Evolutionary conservation across 225 moss, liverwort and hornwort genomes (phyloP).

Genomic region (Lunularia cruciata): DNA sequence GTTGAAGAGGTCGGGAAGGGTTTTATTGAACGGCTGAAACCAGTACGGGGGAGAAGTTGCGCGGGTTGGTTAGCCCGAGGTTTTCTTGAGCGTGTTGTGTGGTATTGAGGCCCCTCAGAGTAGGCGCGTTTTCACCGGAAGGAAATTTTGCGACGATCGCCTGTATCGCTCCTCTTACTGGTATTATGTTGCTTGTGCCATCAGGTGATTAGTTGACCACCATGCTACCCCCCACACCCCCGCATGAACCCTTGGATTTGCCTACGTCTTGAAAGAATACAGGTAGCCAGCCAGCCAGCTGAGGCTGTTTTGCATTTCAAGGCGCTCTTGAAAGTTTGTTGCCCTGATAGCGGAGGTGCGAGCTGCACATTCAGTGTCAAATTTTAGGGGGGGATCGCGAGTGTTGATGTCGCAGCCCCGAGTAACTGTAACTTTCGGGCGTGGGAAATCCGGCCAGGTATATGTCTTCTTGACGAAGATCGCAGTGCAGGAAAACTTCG

Average conservation of each 20-base stretch:
- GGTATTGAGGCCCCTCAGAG: neutral
- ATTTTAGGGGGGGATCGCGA: slow-evolving; percentile 23
- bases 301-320: neutral
- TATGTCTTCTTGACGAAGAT: slow-evolving; percentile 11
- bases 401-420: slow-evolving; percentile 91
- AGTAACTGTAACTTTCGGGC: slow-evolving; percentile 75
- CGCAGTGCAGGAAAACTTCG: neutral
- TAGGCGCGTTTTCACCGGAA: no score
- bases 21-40: neutral
- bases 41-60: no score
- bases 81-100: neutral
- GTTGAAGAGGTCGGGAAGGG: neutral
- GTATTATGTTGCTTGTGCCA: no score
- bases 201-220: slow-evolving; percentile 19
- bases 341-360: neutral
- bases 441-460: slow-evolving; percentile 58
- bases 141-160: neutral
- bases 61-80: neutral
- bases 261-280: neutral
- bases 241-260: slow-evolving; percentile 6
- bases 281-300: neutral
- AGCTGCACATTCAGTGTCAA: neutral
- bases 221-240: slow-evolving; percentile 16
- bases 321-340: neutral
- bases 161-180: neutral